Conservation (phyloP, 495 filamentous ascomycete genomes). For the Hyaloscypha finlandica region DNA sequence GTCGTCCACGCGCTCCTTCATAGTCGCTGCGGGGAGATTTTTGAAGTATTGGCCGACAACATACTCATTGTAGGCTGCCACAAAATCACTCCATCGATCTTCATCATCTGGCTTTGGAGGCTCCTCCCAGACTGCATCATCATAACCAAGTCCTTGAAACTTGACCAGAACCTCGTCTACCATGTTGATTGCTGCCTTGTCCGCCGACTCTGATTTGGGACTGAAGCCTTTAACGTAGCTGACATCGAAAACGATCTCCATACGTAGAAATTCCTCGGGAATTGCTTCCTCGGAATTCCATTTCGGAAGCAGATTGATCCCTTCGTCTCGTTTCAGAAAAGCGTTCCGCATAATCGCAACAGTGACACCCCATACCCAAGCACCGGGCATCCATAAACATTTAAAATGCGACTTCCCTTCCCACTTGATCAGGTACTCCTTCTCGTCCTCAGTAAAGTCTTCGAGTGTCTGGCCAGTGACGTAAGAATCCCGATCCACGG, state of each 20-base stretch:
- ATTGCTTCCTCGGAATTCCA: constrained; percentile 78
- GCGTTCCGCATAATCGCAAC: constrained; percentile 63
- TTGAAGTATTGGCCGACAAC: constrained; percentile 70
- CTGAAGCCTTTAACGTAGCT: constrained; percentile 53
- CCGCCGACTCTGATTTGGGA: constrained; percentile 59
- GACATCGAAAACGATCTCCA: constrained; percentile 88
- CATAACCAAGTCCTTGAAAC: constrained; percentile 92
- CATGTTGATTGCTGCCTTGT: constrained; percentile 66
- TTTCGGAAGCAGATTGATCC: constrained; percentile 57
- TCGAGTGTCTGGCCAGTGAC: constrained; percentile 45
- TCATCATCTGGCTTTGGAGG: constrained; percentile 63
- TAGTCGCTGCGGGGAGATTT: constrained; percentile 49
- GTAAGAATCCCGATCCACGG: constrained; percentile 53
- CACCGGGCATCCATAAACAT: constrained; percentile 80
- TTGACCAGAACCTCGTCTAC: constrained; percentile 78
- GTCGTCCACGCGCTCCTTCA: constrained; percentile 62
- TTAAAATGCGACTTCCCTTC: constrained; percentile 74
- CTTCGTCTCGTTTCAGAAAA: constrained; percentile 70
- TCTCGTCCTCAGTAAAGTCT: constrained; percentile 62
- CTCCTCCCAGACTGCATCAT: constrained; percentile 86
- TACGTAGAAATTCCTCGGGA: constrained; percentile 76
- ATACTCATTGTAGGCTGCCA: constrained; percentile 80
- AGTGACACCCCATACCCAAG: constrained; percentile 85
- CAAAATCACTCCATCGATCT: constrained; percentile 79
- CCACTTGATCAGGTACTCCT: constrained; percentile 94